Evolutionary conservation across 768 basidiomycete species (phyloP), one percentile per base, ranked within the genome.

Genomic region (Rhizopogon vinicolor): DNA sequence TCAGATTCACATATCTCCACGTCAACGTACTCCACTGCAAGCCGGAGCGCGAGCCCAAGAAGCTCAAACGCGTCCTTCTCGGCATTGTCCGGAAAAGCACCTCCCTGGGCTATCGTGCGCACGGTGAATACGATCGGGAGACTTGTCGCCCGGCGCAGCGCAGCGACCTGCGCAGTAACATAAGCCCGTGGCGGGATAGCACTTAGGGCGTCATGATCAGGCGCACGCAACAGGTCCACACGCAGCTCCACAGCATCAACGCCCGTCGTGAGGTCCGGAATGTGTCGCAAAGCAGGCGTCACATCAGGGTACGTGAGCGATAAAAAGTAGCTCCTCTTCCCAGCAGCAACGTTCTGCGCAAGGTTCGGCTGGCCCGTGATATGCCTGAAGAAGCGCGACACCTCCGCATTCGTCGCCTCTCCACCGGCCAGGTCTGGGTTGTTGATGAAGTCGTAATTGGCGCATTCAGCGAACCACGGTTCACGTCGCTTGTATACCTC

Each of bases 61-160:
- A 98, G 80, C 37, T 85, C 82, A 52, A 88, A 81, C 9, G 86
- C 87, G 56, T 88, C 87, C 51, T 84, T 80, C 53, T 82, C 73
- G 0, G 85, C 85, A 37, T 78, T 75, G 68, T 96, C 88, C 0
- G 95, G 93, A 80, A 93, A 94, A 16, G 87, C 80, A 5, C 97
- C 96, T 19, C 96, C 97, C 68, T 99, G 95, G 0, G 87, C 81
- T 13, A 82, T 77, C 3, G 93, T 93, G 28, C 97, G 78, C 37
- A 96, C 88, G 0, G 97, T 97, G 74, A 87, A 98, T 56, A 98
- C 85, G 62, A 98, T 84, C 2, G 97, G 97, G 6, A 99, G 78
- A 1, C 80, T 75, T 1, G 92, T 89, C 13, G 75, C 78, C 39
- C 87, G 83, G 50, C 94, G 85, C 16, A 98, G 75, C 5, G 83